Percentiles rank a stretch among this genome's conserved stretches.
phyloP scores from a whole-genome alignment of 2,329 filamentous ascomycete genomes.

The Penicillium sp. region DNA sequence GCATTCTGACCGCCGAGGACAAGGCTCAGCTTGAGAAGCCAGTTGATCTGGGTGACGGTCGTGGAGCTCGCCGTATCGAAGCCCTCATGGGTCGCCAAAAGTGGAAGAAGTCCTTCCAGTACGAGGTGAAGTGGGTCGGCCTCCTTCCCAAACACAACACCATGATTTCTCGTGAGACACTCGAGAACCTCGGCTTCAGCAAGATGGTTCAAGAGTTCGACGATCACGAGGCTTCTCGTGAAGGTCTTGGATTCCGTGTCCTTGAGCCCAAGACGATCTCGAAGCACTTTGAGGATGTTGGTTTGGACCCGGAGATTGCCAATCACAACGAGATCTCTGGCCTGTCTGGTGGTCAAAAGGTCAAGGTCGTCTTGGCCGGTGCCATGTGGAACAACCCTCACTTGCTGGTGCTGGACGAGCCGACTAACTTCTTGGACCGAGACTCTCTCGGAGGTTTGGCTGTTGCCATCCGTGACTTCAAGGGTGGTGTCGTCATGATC shows the following conservation, averaged over 20 bases:
- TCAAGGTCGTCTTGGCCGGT: constrained; percentile 95
- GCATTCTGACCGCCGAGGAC: constrained; percentile 78
- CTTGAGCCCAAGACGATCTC: constrained; percentile 90
- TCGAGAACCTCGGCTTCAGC: constrained; percentile 75
- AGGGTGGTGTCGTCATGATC: constrained; percentile 97
- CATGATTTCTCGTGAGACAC: constrained; percentile 86
- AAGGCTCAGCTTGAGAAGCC: constrained; percentile 85
- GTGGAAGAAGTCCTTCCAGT: constrained; percentile 98
- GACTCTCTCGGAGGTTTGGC: constrained; percentile 94
- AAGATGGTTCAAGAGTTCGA: constrained; percentile 98
- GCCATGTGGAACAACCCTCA: constrained; percentile 99
- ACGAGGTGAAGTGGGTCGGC: constrained; percentile 91
- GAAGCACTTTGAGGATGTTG: constrained; percentile 96
- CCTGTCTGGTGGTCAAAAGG: constrained; percentile 93
- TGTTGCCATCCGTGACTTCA: constrained; percentile 97
- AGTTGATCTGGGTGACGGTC: constrained; percentile 78
- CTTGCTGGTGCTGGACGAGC: constrained; percentile 93
- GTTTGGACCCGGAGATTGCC: constrained; percentile 93
- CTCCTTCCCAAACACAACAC: constrained; percentile 90
- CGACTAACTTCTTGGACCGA: constrained; percentile 97
- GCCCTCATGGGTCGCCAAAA: constrained; percentile 92
- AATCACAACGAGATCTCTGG: constrained; percentile 98
- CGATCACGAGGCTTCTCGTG: constrained; percentile 96
- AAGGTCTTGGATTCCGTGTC: constrained; percentile 92
- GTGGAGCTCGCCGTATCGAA: constrained; percentile 71